Base-by-base conservation (phyloP, 805 yeast genomes). In the Starmerella tilneyi region DNA sequence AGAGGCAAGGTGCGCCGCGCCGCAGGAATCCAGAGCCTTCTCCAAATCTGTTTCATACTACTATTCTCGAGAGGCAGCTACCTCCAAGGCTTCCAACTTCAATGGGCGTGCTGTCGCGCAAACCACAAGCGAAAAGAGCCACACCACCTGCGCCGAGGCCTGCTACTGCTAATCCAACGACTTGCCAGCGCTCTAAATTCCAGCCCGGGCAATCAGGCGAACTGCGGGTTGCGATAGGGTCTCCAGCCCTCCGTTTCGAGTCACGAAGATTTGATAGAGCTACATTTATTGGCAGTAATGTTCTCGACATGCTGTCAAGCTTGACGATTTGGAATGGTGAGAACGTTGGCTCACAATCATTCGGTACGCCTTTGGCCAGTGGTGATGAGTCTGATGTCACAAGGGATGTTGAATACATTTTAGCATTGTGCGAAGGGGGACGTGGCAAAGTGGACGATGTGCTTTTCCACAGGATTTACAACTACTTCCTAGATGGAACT, bases 271-370 rank as follows among this genome's bases (percentile, higher is more conserved):
- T 36, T 15, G 20, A 30, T 4, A 24, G 5, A 16, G 3, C 27
- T 6, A 52, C 55, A 2, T 52, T 52, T 24, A 13, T 46, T 2
- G 55, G 55, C 11, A 45, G 50, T 26, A 50, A 50, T 27, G 21
- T 35, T 7, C 33, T 50, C 19, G 46, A 43, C 2, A 24, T 50
- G 16, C 31, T 46, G 0, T 16, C 24, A 12, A 17, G 19, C 1
- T 44, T 43, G 7, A 37, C 39, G n/a, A 15, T 34, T 3, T 50
- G 49, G 49, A 36, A 46, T 19, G 52, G 52, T 17, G 29, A 23
- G 21, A 19, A 17, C 3, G 15, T 19, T 2, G 23, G 24, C 8
- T 15, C 7, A 3, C 21, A 17, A 5, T 4, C 15, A 16, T 41
- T 41, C 20, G 41, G 40, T 3, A 31, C 43, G 3, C 43, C 44